Evolutionary conservation across 2,329 filamentous ascomycete species (phyloP).

Genomic region (Trichoderma atrobrunneum): DNA sequence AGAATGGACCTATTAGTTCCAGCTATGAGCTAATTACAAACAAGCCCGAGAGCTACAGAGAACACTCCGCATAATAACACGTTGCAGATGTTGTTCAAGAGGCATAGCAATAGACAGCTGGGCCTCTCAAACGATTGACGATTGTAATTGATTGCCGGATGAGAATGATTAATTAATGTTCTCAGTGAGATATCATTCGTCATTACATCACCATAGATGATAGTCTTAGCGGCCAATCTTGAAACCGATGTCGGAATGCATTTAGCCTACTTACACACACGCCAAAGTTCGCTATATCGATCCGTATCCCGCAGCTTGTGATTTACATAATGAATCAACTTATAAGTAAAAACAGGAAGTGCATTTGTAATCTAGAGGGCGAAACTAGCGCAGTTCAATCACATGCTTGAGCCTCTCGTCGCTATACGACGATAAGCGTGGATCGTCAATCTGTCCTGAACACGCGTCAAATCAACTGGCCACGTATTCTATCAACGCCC

Average conservation of each 20-base stretch:
- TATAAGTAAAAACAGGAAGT: not conserved
- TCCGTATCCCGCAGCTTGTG: not conserved
- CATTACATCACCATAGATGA: not conserved
- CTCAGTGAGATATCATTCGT: not conserved
- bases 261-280: not conserved
- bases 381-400: not conserved
- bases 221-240: not conserved
- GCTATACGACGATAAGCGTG: not conserved
- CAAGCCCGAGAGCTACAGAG: too few species aligned
- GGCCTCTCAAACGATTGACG: not conserved
- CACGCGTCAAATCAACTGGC: not conserved
- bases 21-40: too few species aligned
- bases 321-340: not conserved
- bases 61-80: too few species aligned
- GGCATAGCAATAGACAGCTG: not conserved
- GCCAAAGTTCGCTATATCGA: not conserved
- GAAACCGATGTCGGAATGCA: not conserved
- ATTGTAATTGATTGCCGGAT: not conserved
- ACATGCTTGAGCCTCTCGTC: not conserved
- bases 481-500: not conserved
- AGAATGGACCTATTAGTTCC: too few species aligned
- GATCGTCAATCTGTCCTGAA: not conserved
- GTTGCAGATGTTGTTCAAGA: too few species aligned
- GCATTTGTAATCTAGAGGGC: not conserved
- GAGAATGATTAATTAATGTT: not conserved